phyloP scores from a whole-genome alignment of 2,329 filamentous ascomycete genomes.

The Seiridium cupressi region DNA sequence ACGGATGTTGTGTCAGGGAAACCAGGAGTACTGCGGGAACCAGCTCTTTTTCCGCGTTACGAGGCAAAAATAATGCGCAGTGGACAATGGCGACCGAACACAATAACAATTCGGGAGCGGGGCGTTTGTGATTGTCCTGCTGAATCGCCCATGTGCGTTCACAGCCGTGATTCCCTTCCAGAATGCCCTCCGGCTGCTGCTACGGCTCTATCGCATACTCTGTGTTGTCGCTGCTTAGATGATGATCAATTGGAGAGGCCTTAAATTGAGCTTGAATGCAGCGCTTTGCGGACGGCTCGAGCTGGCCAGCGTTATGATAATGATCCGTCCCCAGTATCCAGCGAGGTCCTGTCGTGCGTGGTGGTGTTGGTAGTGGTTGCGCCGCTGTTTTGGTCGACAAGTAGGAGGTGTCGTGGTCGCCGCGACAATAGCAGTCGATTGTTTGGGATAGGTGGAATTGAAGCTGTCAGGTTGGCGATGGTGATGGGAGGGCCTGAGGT shows the following conservation, averaged over 20 bases:
- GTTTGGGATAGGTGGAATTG: background rate
- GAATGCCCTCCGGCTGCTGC: background rate
- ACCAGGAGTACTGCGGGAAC: background rate
- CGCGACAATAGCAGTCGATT: background rate
- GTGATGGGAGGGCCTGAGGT: background rate
- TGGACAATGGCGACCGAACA: background rate
- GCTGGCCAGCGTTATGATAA: too few relatives aligned
- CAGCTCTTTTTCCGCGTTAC: too few relatives aligned
- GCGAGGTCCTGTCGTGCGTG: too few relatives aligned
- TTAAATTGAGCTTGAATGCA: too few relatives aligned
- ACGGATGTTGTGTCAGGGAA: background rate
- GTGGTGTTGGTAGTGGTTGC: too few relatives aligned
- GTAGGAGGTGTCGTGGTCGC: background rate
- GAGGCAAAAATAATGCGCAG: background rate
- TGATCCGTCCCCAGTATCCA: too few relatives aligned
- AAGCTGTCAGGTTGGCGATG: background rate
- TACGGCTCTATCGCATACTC: conserved; percentile 3
- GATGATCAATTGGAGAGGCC: too few relatives aligned
- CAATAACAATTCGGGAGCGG: background rate
- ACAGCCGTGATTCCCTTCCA: background rate
- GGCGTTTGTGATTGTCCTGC: background rate
- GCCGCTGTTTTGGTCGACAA: too few relatives aligned
- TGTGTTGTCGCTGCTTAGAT: background rate
- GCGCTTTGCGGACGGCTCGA: too few relatives aligned
- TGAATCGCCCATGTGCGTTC: background rate